Evolutionary conservation across 2,329 filamentous ascomycete genomes (phyloP), one percentile per base, ranked within the genome.

Genomic region (Clonostachys chloroleuca): DNA sequence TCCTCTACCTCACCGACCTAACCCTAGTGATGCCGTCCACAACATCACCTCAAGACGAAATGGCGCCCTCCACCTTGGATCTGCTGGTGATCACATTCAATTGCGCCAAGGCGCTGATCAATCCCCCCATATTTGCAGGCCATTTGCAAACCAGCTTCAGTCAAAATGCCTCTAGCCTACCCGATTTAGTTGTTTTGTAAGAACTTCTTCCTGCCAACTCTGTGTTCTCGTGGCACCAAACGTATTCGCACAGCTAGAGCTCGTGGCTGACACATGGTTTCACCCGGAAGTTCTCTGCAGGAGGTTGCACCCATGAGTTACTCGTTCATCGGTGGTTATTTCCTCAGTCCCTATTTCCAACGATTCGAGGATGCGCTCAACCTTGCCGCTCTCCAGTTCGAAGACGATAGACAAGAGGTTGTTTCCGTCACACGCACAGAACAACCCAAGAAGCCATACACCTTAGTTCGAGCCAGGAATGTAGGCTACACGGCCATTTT

Each of bases 401-500:
- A 59, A 49, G 57, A 59, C 37, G 52, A 50, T 10, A 47, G 51
- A 14, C 46, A 59, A 44, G 40, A 50, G 43, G 45, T 48, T 44
- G 41, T 51, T 44, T 48, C 57, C 45, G 46, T 46, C 41, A 46
- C 37, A 14, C 45, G 12, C 8, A 41, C 41, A 51, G 42, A 41
- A 17, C 42, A 49, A 12, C 54, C 57, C 35, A 56, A 65, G 50
- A 62, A 59, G 42, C 72, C 76, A 16, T 96, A 95, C 64, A 81
- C 83, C 37, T 81, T 89, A 47, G 69, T 96, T 24, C 73, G 83
- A 43, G 78, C 81, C 18, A 80, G 83, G 42, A 91, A 94, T 63
- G 79, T 92, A 43, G 92, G 94, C 54, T 90, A 96, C 84, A 97
- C 92, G 0, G 91, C 80, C 20, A 80, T 97, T 44, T 81, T 97